These are phyloP conservation scores for Ensete ventricosum DNA, from an alignment of 176 grass and related monocot genomes.

Conservation along the genomic window DNA sequence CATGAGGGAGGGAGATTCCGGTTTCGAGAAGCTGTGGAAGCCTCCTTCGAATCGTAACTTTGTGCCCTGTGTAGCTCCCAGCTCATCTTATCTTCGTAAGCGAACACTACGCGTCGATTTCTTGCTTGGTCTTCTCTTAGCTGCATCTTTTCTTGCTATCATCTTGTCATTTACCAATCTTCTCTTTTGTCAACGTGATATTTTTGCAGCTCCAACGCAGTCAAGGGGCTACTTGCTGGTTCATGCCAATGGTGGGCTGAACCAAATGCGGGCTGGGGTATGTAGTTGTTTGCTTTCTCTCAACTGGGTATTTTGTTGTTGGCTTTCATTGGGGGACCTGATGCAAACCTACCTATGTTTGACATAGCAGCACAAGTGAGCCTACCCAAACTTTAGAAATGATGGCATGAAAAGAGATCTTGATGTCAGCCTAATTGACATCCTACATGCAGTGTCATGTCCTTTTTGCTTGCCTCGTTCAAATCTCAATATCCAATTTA, in stretches of 20 bases:
- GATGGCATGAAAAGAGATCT: neutral
- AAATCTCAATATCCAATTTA: neutral
- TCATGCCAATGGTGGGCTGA: constrained; percentile 80
- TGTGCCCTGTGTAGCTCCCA: constrained; percentile 47
- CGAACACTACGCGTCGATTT: neutral
- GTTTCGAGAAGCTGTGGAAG: constrained; percentile 52
- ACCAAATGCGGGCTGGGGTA: constrained; percentile 98
- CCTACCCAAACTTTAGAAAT: neutral
- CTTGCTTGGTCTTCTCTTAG: neutral
- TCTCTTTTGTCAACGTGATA: neutral
- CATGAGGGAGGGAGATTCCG: neutral
- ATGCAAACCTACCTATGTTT: neutral
- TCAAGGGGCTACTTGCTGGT: constrained; percentile 79
- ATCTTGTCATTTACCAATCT: neutral
- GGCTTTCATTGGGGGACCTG: neutral
- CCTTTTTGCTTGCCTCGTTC: neutral
- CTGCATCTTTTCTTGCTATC: neutral
- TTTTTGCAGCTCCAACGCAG: constrained; percentile 34
- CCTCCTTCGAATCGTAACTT: constrained; percentile 43
- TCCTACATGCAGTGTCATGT: neutral
- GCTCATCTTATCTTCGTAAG: constrained; percentile 39
- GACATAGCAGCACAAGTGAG: neutral
- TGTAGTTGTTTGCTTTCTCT: neutral
- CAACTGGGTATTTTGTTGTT: neutral
- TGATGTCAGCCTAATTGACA: neutral